Percentiles rank a stretch among this genome's conserved stretches.
phyloP scores from a whole-genome alignment of 2,329 filamentous ascomycete species.

The Ophiostoma sp. region DNA sequence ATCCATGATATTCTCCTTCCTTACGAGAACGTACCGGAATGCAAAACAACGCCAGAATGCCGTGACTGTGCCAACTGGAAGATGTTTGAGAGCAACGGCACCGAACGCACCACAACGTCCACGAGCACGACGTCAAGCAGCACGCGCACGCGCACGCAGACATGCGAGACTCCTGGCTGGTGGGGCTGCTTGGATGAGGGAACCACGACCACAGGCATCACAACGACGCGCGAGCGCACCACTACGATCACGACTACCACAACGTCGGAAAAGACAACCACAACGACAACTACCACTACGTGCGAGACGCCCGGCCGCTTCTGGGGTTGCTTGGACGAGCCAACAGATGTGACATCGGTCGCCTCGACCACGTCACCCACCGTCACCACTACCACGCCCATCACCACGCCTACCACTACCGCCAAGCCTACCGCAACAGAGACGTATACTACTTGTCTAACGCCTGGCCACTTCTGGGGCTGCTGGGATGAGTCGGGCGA shows the following conservation, averaged over 20 bases:
- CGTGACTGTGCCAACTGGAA: conserved; percentile 92
- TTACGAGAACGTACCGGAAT: conserved; percentile 75
- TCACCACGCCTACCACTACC: conserved; percentile 27
- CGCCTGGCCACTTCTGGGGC: conserved; percentile 28
- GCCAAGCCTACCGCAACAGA: conserved; percentile 27
- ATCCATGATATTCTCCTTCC: conserved; percentile 81
- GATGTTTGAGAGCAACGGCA: conserved; percentile 88
- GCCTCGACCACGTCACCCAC: conserved; percentile 28
- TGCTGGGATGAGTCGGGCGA: conserved; percentile 26
- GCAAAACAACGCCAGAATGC: conserved; percentile 70
- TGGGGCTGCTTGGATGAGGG: conserved; percentile 72
- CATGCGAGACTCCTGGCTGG: conserved; percentile 85
- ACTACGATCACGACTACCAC: conserved; percentile 40
- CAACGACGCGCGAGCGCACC: conserved; percentile 36
- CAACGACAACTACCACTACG: conserved; percentile 39
- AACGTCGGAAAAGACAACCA: conserved; percentile 33
- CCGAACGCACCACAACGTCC: conserved; percentile 57
- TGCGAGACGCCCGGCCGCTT: conserved; percentile 62
- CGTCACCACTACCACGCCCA: conserved; percentile 24
- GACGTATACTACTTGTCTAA: conserved; percentile 26
- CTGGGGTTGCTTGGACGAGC: conserved; percentile 53
- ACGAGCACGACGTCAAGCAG: conserved; percentile 43
- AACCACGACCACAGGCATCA: conserved; percentile 43
- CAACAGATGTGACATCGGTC: conserved; percentile 34
- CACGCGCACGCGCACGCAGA: conserved; percentile 69